Conservation (phyloP, 768 basidiomycete genomes). For the Lyophyllum atratum region DNA sequence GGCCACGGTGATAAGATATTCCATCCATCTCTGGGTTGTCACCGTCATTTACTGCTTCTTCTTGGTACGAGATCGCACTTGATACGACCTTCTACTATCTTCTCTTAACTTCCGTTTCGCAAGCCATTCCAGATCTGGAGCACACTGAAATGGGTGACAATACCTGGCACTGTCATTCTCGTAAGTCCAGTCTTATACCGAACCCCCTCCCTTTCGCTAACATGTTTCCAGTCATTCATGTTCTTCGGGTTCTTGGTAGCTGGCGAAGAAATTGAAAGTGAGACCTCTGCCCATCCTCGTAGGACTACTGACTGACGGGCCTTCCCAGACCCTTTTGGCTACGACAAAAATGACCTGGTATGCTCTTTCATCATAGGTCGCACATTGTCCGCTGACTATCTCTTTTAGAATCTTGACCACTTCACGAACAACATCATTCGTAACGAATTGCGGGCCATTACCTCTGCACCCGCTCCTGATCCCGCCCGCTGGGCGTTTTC, state of each 20-base stretch:
- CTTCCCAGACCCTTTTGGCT: conserved; percentile 53
- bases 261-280: conserved; percentile 77
- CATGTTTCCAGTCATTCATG: conserved; percentile 50
- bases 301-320: background rate
- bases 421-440: conserved; percentile 72
- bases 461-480: conserved; percentile 60
- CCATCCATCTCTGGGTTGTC: conserved; percentile 68
- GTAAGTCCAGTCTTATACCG: conserved; percentile 31
- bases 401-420: conserved; percentile 60
- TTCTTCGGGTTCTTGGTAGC: conserved; percentile 77
- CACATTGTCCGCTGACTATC: background rate
- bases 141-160: conserved; percentile 59
- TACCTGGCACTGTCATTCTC: conserved; percentile 57
- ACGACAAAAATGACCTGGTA: conserved; percentile 75
- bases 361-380: conserved; percentile 19
- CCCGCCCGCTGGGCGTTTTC: conserved; percentile 62
- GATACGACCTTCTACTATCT: too few relatives aligned
- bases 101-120: background rate
- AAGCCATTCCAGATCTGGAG: conserved; percentile 69
- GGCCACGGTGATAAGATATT: conserved; percentile 45
- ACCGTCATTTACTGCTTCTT: conserved; percentile 61
- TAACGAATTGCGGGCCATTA: conserved; percentile 66
- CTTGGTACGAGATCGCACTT: conserved; percentile 42
- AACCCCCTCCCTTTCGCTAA: conserved; percentile 3
- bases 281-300: background rate